Percentiles rank a stretch among this genome's conserved stretches.
phyloP scores from a whole-genome alignment of 257 asterid genomes.

The Linaria vulgaris region DNA sequence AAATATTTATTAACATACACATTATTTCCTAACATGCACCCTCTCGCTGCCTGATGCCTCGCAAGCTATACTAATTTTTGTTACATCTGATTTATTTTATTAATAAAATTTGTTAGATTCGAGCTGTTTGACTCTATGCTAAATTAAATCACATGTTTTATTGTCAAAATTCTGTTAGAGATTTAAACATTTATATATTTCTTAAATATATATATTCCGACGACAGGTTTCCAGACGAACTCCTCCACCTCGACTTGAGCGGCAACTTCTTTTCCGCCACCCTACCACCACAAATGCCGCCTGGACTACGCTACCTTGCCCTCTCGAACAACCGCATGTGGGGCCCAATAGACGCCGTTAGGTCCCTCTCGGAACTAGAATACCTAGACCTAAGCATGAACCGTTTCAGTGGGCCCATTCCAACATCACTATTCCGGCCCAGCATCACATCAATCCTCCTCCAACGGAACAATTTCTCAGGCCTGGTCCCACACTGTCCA shows the following conservation, averaged over 20 bases:
- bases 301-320: conserved; percentile 58
- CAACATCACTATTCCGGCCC: conserved; percentile 45
- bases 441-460: conserved; percentile 54
- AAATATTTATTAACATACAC: no score
- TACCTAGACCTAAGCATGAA: conserved; percentile 81
- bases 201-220: no score
- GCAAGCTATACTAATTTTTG: no score
- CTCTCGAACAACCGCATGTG: conserved; percentile 47
- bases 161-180: no score
- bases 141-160: no score
- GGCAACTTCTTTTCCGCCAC: conserved; percentile 49
- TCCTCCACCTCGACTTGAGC: conserved; percentile 68
- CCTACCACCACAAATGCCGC: conserved; percentile 48
- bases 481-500: conserved; percentile 47
- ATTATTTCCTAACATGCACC: no score
- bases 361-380: conserved; percentile 39
- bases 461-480: conserved; percentile 88
- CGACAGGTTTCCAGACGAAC: background rate
- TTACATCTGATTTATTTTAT: no score
- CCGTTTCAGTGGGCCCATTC: conserved; percentile 65
- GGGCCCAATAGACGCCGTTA: conserved; percentile 59
- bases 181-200: no score
- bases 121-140: no score
- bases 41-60: no score
- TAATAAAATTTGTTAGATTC: no score